Evolutionary conservation across 2,329 filamentous ascomycete species (phyloP), one percentile per base, ranked within the genome.

Genomic region (Neoarthrinium moseri): DNA sequence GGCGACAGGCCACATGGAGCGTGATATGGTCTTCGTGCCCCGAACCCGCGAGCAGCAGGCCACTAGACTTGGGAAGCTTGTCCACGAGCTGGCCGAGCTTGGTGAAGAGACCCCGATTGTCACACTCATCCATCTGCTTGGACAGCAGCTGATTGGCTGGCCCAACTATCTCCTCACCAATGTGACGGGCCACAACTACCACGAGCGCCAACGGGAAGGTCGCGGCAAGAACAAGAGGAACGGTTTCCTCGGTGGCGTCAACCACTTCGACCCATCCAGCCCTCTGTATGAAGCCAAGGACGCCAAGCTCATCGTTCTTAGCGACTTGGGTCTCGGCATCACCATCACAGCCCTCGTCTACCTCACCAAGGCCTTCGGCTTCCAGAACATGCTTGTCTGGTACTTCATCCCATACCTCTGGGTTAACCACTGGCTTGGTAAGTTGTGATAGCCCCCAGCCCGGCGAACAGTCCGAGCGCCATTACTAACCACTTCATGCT

Each of bases 351-450:
- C 70, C 42, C 78, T 96, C 50, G 79, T 80, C 69, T 78, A 77
- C 59, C 74, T 96, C 55, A 84, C 84, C 59, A 83, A 83, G 68
- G 87, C 71, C 46, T 96, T 86, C 58, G 94, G 94, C 62, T 92
- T 84, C 77, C 67, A 75, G 64, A 97, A 96, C 76, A 76, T 97
- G 66, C 73, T 88, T 49, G 87, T 99, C 52, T 97, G 94, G 92
- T 99, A 99, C 74, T 84, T 91, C 62, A 64, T 95, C 48, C 94
- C 94, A 29, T 99, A 97, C 69, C 78, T 96, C 51, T 96, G 92
- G 92, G 91, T 96, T 46, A 95, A 97, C 81, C 91, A 96, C 82
- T 97, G 92, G 92, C 87, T 97, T 46, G 89, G 89, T 94, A 84
- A 79, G 88, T 80, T 42, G 45, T 47, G 43, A 13, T 29, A 7